Conservation (phyloP, 2,329 filamentous ascomycete species). For the Fusarium aywerte region DNA sequence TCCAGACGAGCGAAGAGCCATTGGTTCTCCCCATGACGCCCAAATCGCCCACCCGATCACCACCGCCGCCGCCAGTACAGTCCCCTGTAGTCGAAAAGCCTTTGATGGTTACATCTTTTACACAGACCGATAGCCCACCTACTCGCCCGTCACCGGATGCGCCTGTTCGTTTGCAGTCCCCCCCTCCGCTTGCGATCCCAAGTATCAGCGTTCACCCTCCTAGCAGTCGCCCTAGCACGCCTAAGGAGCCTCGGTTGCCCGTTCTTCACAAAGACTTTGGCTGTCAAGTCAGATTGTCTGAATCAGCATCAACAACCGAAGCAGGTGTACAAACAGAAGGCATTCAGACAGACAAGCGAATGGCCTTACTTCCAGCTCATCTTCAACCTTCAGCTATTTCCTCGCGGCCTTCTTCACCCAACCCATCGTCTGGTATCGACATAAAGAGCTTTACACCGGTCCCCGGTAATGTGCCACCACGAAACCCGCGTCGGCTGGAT, state of each 20-base stretch:
- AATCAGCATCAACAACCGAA: constrained; percentile 42
- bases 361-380: constrained; percentile 79
- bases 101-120: constrained; percentile 65
- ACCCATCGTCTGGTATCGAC: constrained; percentile 46
- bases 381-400: constrained; percentile 81
- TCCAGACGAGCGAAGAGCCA: constrained; percentile 71
- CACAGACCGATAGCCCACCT: constrained; percentile 65
- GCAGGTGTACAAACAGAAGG: constrained; percentile 84
- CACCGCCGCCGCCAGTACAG: constrained; percentile 50
- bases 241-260: constrained; percentile 77
- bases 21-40: constrained; percentile 73
- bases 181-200: constrained; percentile 70
- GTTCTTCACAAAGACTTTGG: constrained; percentile 85
- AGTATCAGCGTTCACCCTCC: constrained; percentile 94
- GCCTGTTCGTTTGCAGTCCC: constrained; percentile 42
- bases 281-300: constrained; percentile 74
- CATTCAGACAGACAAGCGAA: constrained; percentile 83
- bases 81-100: constrained; percentile 51
- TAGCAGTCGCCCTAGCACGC: constrained; percentile 82
- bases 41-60: constrained; percentile 54
- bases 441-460: constrained; percentile 61
- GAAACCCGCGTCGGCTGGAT: constrained; percentile 68
- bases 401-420: constrained; percentile 68
- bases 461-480: constrained; percentile 65
- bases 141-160: constrained; percentile 5